phyloP scores from a whole-genome alignment of 768 basidiomycete genomes.

The Psilocybe tampanensis region DNA sequence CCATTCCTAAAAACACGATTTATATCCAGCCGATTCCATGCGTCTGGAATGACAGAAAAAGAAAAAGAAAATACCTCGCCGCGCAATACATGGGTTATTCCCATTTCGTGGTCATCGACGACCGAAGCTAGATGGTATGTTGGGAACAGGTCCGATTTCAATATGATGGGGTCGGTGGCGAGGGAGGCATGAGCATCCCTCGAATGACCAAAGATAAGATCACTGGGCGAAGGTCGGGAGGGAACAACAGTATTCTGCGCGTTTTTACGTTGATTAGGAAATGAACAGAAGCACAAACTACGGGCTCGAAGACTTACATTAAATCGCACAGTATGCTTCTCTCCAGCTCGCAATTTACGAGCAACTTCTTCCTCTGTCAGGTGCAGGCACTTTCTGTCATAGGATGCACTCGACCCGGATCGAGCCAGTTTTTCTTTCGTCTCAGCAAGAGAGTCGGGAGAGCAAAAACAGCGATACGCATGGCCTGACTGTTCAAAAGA shows the following conservation, averaged over 20 bases:
- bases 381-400: slow-evolving; percentile 88
- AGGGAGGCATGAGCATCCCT: slow-evolving; percentile 78
- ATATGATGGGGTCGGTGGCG: slow-evolving; percentile 86
- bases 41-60: not conserved
- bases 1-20: slow-evolving; percentile 74
- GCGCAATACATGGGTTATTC: slow-evolving; percentile 91
- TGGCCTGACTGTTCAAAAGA: slow-evolving; percentile 62
- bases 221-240: slow-evolving; percentile 48
- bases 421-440: slow-evolving; percentile 74
- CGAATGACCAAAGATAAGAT: slow-evolving; percentile 77
- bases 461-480: slow-evolving; percentile 96
- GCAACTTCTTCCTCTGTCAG: slow-evolving; percentile 86
- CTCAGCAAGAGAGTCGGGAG: slow-evolving; percentile 64
- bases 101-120: slow-evolving; percentile 96
- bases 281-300: not conserved
- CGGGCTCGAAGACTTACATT: slow-evolving; percentile 59
- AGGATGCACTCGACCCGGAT: slow-evolving; percentile 74
- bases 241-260: slow-evolving; percentile 62
- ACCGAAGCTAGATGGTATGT: slow-evolving; percentile 97
- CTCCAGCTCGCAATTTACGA: slow-evolving; percentile 70
- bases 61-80: slow-evolving; percentile 76
- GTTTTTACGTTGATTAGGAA: not conserved
- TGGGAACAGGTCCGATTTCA: slow-evolving; percentile 92
- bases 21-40: not conserved
- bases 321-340: slow-evolving; percentile 82